Percentiles rank a stretch among this genome's conserved stretches.
Evolutionary conservation across 129 eudicot species (phyloP).

Genomic region (Flaveria ramosissima): DNA sequence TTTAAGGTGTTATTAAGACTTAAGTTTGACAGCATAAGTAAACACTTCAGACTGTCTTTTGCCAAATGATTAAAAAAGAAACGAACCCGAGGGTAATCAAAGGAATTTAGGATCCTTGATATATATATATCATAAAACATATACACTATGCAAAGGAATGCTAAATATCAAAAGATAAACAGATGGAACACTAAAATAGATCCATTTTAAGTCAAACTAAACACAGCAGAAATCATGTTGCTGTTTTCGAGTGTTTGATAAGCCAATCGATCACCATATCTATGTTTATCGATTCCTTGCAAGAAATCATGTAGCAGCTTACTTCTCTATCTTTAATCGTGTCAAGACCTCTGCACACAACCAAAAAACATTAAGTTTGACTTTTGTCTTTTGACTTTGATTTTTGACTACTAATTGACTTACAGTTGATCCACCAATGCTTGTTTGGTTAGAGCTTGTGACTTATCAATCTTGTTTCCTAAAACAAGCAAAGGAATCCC

Average conservation of each 20-base stretch:
- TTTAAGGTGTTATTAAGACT: too few species aligned
- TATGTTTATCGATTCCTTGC: constrained; percentile 88
- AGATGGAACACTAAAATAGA: constrained; percentile 13
- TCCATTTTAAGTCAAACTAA: background rate
- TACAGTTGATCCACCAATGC: constrained; percentile 84
- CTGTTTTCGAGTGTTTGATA: constrained; percentile 75
- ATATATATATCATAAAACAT: constrained; percentile 15
- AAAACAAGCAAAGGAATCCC: constrained; percentile 87
- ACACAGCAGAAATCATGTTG: constrained; percentile 39
- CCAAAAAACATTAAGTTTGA: background rate
- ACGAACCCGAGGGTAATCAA: background rate
- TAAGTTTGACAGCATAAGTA: background rate
- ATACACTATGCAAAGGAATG: constrained; percentile 19
- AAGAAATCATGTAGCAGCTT: constrained; percentile 90
- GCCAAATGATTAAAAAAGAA: background rate
- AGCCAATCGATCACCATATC: constrained; percentile 90
- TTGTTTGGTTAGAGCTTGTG: constrained; percentile 82
- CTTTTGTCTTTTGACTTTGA: background rate
- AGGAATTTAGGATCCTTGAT: background rate
- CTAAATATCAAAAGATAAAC: background rate
- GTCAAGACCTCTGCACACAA: constrained; percentile 56
- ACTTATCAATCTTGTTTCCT: constrained; percentile 86
- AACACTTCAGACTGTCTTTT: background rate
- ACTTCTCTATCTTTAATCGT: constrained; percentile 75
- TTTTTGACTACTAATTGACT: constrained; percentile 25